Percentiles rank a stretch among this genome's conserved stretches.
phyloP scores from a whole-genome alignment of 345 rosid genomes.

The Eucalyptus regnans region DNA sequence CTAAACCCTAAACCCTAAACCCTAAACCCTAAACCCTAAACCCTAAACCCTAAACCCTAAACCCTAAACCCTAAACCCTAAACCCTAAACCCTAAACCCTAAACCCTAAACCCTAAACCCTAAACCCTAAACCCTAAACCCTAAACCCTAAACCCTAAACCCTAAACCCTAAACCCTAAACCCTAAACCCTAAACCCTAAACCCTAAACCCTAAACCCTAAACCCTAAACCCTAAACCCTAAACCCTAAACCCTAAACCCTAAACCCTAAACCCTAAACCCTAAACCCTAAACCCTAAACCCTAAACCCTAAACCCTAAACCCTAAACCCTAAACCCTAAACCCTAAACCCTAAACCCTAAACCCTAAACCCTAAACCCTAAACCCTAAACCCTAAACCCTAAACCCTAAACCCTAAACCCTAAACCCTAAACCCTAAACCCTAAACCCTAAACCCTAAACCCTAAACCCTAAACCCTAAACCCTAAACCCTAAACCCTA shows the following conservation, averaged over 20 bases:
- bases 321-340: neutral
- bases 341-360: neutral
- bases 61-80: neutral
- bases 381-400: neutral
- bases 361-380: neutral
- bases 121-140: neutral
- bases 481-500: neutral
- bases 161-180: neutral
- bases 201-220: slow-evolving; percentile 1
- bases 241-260: neutral
- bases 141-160: neutral
- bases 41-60: neutral
- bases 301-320: neutral
- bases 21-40: neutral
- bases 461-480: neutral
- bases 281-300: neutral
- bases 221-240: neutral
- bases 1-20: neutral
- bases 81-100: neutral
- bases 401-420: neutral
- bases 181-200: neutral
- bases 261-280: neutral
- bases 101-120: neutral
- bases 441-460: too few relatives aligned
- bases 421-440: neutral